Evolutionary conservation across 2,329 filamentous ascomycete species (phyloP).

Genomic region (Colletotrichum acutatum): DNA sequence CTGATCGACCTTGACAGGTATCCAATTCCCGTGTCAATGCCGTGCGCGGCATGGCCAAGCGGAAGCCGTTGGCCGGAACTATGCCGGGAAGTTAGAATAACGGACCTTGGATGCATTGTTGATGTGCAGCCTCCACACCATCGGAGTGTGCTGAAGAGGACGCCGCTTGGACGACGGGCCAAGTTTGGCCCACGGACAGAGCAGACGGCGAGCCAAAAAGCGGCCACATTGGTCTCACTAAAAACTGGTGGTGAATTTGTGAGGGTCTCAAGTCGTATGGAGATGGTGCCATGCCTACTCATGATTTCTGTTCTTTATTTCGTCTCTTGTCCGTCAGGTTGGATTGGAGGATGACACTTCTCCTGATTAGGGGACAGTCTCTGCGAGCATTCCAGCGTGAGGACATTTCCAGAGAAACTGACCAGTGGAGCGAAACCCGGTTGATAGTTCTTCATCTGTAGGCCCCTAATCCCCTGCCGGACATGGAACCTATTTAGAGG

Average conservation of each 20-base stretch:
- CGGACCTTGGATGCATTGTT: neutral
- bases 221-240: neutral
- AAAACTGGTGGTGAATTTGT: neutral
- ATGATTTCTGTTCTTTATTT: neutral
- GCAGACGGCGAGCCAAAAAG: neutral
- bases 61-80: neutral
- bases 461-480: neutral
- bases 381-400: neutral
- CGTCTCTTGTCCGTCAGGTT: neutral
- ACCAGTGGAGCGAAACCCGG: neutral
- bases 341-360: neutral
- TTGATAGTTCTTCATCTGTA: neutral
- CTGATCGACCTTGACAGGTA: neutral
- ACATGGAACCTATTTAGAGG: neutral
- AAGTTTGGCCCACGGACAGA: neutral
- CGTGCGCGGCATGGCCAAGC: neutral
- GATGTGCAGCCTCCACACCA: neutral
- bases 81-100: neutral
- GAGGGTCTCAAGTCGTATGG: neutral
- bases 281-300: neutral
- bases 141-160: neutral
- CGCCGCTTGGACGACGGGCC: neutral
- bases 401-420: neutral
- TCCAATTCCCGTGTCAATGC: constrained; percentile 19
- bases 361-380: neutral